Conservation (phyloP, 257 asterid species). For the Prunella vulgaris region DNA sequence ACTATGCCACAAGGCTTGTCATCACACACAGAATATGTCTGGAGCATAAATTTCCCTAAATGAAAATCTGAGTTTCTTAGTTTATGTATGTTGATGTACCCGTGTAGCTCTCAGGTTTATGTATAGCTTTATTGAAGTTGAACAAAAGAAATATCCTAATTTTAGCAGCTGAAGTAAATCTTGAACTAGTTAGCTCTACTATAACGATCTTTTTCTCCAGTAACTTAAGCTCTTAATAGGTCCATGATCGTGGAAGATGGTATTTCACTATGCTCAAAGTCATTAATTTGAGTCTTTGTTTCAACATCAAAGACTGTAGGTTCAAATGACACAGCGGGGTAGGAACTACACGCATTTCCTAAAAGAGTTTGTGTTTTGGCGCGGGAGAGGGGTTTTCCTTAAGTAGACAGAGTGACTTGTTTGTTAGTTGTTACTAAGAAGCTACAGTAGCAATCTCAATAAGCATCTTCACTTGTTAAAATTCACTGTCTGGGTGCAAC, state of each 20-base stretch:
- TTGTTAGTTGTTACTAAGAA: conserved; percentile 2
- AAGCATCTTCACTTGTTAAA: conserved; percentile 6
- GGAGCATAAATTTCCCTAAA: background rate
- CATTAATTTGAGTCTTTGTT: conserved; percentile 7
- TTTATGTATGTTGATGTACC: background rate
- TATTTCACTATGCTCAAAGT: background rate
- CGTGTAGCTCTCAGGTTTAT: background rate
- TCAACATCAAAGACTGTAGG: background rate
- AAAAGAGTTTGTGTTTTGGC: background rate
- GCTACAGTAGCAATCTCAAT: conserved; percentile 19
- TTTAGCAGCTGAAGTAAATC: background rate
- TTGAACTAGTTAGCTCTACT: background rate
- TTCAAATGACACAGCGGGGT: background rate
- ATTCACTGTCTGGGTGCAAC: conserved; percentile 31
- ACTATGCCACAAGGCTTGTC: background rate
- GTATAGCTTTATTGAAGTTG: background rate
- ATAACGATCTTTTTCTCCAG: background rate
- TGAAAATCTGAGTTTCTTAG: conserved; percentile 6
- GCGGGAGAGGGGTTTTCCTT: background rate
- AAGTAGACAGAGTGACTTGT: background rate
- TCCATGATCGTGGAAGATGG: background rate
- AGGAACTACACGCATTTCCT: conserved; percentile 1
- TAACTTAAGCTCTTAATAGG: background rate
- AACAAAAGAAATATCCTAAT: background rate
- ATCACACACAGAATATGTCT: background rate